A percentile compares a stretch with the other conserved stretches of the same genome.
Conservation (phyloP, 768 basidiomycete genomes). For the Lentinula sp. region DNA sequence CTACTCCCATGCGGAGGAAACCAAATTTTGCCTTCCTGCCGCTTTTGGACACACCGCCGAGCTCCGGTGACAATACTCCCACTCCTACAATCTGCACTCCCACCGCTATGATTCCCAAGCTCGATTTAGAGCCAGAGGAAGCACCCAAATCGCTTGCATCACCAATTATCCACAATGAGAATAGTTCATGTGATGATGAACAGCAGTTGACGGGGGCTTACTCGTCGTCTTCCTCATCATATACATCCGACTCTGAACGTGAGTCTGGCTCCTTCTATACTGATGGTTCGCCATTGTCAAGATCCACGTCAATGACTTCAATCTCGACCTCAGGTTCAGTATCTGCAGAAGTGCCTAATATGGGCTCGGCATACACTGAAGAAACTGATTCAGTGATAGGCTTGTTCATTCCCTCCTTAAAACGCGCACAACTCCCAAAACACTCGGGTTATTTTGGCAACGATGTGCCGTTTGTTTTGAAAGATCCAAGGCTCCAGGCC, state of each 20-base stretch:
- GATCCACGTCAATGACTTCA: conserved; percentile 2
- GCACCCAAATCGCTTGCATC: neutral
- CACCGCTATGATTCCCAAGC: neutral
- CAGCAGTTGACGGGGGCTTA: neutral
- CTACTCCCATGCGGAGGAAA: conserved; percentile 14
- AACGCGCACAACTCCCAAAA: neutral
- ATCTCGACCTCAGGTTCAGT: neutral
- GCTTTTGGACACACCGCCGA: conserved; percentile 26
- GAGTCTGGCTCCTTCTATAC: neutral
- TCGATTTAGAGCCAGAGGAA: neutral
- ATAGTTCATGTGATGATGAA: neutral
- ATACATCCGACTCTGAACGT: conserved; percentile 4
- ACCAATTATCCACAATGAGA: neutral
- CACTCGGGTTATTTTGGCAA: neutral
- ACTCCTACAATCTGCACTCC: neutral
- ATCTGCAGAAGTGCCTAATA: neutral
- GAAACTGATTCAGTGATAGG: neutral
- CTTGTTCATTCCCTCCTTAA: neutral
- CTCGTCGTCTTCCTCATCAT: conserved; percentile 11
- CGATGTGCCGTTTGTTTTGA: neutral
- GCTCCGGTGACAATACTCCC: conserved; percentile 7
- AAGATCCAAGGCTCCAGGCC: neutral
- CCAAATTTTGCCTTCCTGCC: conserved; percentile 30
- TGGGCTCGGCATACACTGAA: neutral
- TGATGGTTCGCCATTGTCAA: neutral